Evolutionary conservation across 345 rosid species (phyloP).

Genomic region (Tarenaya hassleriana): DNA sequence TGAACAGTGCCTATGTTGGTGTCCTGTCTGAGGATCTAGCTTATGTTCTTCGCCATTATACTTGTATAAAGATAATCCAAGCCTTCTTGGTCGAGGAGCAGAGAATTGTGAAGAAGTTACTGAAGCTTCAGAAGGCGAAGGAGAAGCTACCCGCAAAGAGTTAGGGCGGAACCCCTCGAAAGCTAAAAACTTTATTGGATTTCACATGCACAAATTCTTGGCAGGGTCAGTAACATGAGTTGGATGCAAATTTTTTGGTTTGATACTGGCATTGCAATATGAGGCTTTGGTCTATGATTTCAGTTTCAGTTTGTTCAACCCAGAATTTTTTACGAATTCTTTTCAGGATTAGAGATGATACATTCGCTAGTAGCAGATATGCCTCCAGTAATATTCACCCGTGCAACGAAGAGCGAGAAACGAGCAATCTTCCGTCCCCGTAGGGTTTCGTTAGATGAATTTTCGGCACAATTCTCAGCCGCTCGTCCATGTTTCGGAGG

Average conservation of each 20-base stretch:
- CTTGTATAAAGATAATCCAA: conserved; percentile 40
- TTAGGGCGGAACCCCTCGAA: conserved; percentile 11
- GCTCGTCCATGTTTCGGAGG: too few species aligned
- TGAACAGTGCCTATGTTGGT: conserved; percentile 80
- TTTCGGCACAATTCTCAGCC: too few species aligned
- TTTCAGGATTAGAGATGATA: too few species aligned
- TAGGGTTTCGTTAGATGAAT: too few species aligned
- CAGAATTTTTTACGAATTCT: too few species aligned
- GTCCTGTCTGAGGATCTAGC: conserved; percentile 57
- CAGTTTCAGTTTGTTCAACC: too few species aligned
- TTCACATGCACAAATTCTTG: conserved; percentile 11
- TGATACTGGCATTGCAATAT: too few species aligned
- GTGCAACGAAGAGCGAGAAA: too few species aligned
- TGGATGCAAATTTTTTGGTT: conserved; percentile 17
- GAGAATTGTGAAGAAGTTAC: conserved; percentile 65
- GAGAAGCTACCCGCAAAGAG: conserved; percentile 47
- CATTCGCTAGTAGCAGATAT: too few species aligned
- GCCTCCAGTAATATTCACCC: too few species aligned
- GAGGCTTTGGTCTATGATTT: too few species aligned
- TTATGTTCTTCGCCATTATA: not conserved
- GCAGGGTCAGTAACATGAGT: conserved; percentile 4
- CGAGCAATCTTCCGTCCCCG: too few species aligned
- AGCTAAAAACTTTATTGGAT: not conserved
- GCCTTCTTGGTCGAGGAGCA: conserved; percentile 73
- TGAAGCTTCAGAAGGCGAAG: conserved; percentile 55